Percentiles rank a stretch among this genome's conserved stretches.
phyloP scores from a whole-genome alignment of 148 eudicot species.

The Nepenthes gracilis region DNA sequence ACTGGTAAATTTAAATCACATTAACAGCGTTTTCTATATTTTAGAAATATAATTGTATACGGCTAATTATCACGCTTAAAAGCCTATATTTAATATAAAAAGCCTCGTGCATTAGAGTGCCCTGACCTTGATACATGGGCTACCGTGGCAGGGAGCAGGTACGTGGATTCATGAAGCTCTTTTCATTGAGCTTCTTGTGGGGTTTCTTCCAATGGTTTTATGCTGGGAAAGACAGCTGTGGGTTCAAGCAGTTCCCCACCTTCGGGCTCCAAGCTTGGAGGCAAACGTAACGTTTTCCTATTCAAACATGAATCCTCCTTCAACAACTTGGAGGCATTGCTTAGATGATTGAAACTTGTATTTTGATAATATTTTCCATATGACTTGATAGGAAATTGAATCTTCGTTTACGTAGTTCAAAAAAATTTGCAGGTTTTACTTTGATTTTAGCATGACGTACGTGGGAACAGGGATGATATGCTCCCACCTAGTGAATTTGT shows the following conservation, averaged over 20 bases:
- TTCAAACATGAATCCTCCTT: neutral
- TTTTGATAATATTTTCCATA: no score
- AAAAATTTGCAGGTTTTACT: slow-evolving; percentile 48
- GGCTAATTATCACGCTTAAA: no score
- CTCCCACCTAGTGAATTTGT: slow-evolving; percentile 68
- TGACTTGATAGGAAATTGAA: no score
- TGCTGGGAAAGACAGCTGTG: slow-evolving; percentile 29
- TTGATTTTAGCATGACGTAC: slow-evolving; percentile 73
- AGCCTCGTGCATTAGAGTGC: no score
- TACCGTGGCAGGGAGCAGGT: slow-evolving; percentile 35
- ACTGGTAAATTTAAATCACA: no score
- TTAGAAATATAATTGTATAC: no score
- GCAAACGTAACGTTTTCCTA: slow-evolving; percentile 8
- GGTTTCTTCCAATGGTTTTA: slow-evolving; percentile 63
- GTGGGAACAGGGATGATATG: slow-evolving; percentile 85
- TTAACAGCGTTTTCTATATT: no score
- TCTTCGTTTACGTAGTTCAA: neutral
- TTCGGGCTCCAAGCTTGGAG: slow-evolving; percentile 41
- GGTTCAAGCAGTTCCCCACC: slow-evolving; percentile 48
- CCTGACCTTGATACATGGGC: no score
- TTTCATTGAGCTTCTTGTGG: slow-evolving; percentile 71
- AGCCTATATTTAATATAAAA: no score
- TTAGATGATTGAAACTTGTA: no score
- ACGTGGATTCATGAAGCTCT: slow-evolving; percentile 31
- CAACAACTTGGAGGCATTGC: neutral